Base-by-base conservation (phyloP, 805 yeast genomes). In the Monosporozyma yasuniensis region DNA sequence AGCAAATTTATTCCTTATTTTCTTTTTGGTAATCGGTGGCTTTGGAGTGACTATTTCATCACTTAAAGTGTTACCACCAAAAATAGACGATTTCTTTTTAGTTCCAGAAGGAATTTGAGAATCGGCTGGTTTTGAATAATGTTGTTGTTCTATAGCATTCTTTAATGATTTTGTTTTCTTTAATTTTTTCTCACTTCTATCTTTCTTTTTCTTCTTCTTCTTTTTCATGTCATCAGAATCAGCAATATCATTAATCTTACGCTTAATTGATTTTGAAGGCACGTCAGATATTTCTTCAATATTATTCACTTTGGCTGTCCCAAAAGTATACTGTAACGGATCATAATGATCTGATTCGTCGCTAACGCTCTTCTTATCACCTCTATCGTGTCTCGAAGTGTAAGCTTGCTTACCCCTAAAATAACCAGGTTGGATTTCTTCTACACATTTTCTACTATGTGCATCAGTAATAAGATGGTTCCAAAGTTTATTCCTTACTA, bases 401-500 rank as follows among this genome's bases (percentile, higher is more conserved):
- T 39, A 39, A 3, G 42, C 16, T 7, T 18, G 21, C 14, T 21
- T 39, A 6, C 42, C 42, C 11, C 22, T 48, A 14, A 65, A 48
- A 30, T 64, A 65, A 3, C 68, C 68, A 1, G 66, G 55, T 30
- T 58, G 57, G 4, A 66, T 67, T 16, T 50, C 42, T 27, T 56
- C 61, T 14, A 67, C 42, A 27, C 64, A 55, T 9, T 60, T 59
- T 52, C 96, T 71, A 0, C 63, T 57, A 35, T 69, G 65, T 0
- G 96, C 95, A 70, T 90, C 82, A 0, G 66, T 64, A 9, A 90
- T 74, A 47, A 93, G 70, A 50, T 78, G 73, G 25, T 65, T 69
- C 99, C 99, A 93, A 0, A 88, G 79, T 22, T 71, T 71, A 61
- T 89, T 84, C 48, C 77, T 69, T 6, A 64, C 58, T 55, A 91